Evolutionary conservation across 768 basidiomycete genomes (phyloP), one percentile per base, ranked within the genome.

Genomic region (Tephrocybe sp.): DNA sequence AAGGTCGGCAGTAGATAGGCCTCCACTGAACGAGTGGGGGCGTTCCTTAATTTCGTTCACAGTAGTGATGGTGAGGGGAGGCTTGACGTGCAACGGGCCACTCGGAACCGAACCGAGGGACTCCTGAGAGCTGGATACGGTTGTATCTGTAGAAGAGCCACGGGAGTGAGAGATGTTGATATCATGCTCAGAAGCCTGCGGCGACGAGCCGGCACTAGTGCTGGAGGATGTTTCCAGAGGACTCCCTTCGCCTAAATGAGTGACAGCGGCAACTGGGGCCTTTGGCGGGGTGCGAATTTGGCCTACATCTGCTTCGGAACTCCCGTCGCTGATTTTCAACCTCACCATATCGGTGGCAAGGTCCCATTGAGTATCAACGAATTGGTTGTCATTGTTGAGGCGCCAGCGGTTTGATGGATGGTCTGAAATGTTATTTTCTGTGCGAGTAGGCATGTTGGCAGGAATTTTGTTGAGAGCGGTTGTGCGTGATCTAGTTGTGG

Each of bases 21-120:
- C 86, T 36, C 88, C 88, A 52, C 84, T 89, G 63, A 88, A 90
- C 0, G 88, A 90, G 62, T 86, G 88, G 13, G 88, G 88, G 46
- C 88, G 79, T 62, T 88, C 88, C 63, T 86, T 85, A 41, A 80
- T 70, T 61, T 89, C 86, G 47, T 67, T 67, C 46, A 73, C 56
- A 38, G 74, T 67, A 30, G 70, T 73, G 33, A 74, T 67, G 65
- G 84, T 86, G 57, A 82, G 66, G 51, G 80, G 73, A 44, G 75
- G 71, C 57, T 75, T 73, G 50, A 73, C 75, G 47, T 83, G 73
- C 58, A 86, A 68, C 24, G 78, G 77, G 62, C 82, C 82, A 58
- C 79, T 80, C 50, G 70, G 71, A 41, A 70, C 70, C 46, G 80
- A 82, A 45, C 72, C 61, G 15, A 58, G 68, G 43, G 83, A 82